Conservation (phyloP, 352 stramenopile species). For the Globisporangium camurandrum region DNA sequence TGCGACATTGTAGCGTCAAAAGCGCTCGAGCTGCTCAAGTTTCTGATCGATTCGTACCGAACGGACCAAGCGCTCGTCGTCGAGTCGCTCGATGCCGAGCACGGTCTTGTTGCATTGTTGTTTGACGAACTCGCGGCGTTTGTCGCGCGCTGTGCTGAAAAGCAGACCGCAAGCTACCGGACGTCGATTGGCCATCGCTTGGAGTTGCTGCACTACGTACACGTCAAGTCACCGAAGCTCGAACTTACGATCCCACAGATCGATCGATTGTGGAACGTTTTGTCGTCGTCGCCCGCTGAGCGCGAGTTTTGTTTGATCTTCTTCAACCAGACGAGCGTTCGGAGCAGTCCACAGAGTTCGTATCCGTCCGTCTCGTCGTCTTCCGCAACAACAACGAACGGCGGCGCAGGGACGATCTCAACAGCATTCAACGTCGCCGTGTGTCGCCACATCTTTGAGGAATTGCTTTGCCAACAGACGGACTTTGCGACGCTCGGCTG, state of each 20-base stretch:
- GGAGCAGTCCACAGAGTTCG: conserved; percentile 21
- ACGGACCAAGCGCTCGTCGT: conserved; percentile 58
- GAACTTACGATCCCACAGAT: conserved; percentile 73
- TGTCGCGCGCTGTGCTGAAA: conserved; percentile 46
- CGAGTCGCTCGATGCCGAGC: conserved; percentile 64
- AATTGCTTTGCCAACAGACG: conserved; percentile 73
- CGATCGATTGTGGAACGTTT: conserved; percentile 59
- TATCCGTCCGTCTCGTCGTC: conserved; percentile 3
- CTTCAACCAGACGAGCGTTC: conserved; percentile 76
- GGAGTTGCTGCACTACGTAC: conserved; percentile 83
- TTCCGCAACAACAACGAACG: conserved; percentile 11
- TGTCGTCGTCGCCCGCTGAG: conserved; percentile 69
- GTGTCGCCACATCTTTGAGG: conserved; percentile 76
- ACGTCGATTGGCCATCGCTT: conserved; percentile 75
- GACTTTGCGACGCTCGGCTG: conserved; percentile 63
- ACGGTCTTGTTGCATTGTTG: conserved; percentile 61
- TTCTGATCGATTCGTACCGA: conserved; percentile 82
- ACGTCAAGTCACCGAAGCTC: conserved; percentile 71
- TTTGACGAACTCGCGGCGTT: conserved; percentile 84
- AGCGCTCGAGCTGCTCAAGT: conserved; percentile 76
- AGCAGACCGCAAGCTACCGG: conserved; percentile 44
- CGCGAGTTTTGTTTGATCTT: conserved; percentile 79
- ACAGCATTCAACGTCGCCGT: conserved; percentile 72
- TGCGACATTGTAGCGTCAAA: conserved; percentile 51
- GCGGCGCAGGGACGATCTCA: conserved; percentile 36